Evolutionary conservation across 768 basidiomycete species (phyloP).

Genomic region (Tricholomella constricta): DNA sequence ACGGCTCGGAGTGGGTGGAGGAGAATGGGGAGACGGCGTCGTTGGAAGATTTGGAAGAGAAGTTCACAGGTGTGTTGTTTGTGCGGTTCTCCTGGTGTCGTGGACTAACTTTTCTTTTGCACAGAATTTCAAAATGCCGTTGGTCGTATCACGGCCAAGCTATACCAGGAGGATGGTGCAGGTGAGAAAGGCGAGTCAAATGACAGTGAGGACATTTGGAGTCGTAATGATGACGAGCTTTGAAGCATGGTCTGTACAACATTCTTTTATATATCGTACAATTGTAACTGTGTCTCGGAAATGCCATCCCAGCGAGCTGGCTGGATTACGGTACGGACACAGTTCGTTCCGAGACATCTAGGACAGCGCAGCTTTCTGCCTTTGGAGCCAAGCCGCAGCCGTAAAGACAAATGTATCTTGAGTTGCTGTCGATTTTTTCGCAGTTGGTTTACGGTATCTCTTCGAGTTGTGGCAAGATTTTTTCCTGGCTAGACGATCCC

Average conservation of each 20-base stretch:
- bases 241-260: conserved; percentile 2
- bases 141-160: conserved; percentile 27
- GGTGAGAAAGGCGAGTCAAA: background rate
- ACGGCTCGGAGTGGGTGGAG: conserved; percentile 77
- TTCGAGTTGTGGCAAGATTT: background rate
- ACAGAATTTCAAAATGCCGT: conserved; percentile 25
- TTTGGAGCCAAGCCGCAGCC: conserved; percentile 11
- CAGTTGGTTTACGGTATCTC: background rate
- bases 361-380: no score
- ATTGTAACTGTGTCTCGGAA: no score
- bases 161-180: conserved; percentile 17
- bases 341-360: no score
- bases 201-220: conserved; percentile 2
- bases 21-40: conserved; percentile 60
- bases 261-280: background rate
- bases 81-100: background rate
- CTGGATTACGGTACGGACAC: no score
- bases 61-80: conserved; percentile 40
- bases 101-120: conserved; percentile 10
- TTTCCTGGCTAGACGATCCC: conserved; percentile 7
- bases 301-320: no score
- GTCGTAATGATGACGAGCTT: conserved; percentile 5
- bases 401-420: conserved; percentile 1
- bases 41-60: conserved; percentile 80
- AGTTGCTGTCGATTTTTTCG: background rate